Conservation (phyloP, 805 yeast species). For the Kazachstania viticola region DNA sequence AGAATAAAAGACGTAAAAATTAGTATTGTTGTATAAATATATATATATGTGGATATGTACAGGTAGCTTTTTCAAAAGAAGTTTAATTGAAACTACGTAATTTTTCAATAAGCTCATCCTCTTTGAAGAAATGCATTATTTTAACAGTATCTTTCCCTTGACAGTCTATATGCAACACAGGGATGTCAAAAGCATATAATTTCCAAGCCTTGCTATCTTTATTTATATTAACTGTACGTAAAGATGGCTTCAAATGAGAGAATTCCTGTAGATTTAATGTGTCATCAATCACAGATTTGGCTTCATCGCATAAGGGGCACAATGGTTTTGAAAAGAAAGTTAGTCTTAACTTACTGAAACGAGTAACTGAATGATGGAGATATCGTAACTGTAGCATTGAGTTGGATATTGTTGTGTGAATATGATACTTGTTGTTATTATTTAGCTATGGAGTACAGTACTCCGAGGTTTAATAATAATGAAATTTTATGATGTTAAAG, state of each 20-base stretch:
- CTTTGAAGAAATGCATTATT: constrained; percentile 57
- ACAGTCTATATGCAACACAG: constrained; percentile 57
- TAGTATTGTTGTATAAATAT: background rate
- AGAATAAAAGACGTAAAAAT: constrained; percentile 1
- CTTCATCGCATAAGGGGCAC: constrained; percentile 60
- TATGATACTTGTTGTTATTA: no score
- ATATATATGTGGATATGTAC: no score
- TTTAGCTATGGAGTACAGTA: no score
- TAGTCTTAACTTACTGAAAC: constrained; percentile 28
- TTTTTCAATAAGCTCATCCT: constrained; percentile 43
- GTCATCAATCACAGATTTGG: constrained; percentile 37
- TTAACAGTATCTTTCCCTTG: constrained; percentile 38
- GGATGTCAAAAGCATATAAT: constrained; percentile 65
- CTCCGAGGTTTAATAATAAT: no score
- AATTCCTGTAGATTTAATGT: constrained; percentile 26
- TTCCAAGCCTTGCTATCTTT: constrained; percentile 51
- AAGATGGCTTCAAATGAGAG: constrained; percentile 18
- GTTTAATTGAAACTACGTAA: constrained; percentile 20
- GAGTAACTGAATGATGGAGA: no score
- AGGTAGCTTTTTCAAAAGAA: no score
- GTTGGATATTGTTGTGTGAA: no score
- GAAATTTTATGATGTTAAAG: no score
- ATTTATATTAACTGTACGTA: constrained; percentile 45
- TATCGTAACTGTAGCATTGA: no score
- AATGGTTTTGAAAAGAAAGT: constrained; percentile 60